Conservation (phyloP, 1,284 basidiomycete genomes). For the Wallemia hederae region DNA sequence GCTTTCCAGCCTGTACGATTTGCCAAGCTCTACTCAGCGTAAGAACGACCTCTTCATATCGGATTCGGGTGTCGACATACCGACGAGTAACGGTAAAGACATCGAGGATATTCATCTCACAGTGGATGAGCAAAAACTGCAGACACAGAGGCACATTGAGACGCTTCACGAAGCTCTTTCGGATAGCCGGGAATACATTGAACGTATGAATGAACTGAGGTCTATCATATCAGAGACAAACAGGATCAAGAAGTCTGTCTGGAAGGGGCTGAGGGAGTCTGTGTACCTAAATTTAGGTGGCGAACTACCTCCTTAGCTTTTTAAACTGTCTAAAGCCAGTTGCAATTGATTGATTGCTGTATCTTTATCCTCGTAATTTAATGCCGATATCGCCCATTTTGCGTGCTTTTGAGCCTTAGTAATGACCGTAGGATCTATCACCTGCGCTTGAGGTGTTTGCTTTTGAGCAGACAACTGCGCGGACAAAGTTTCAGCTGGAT, state of each 20-base stretch:
- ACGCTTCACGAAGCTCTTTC: not conserved
- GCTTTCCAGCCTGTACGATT: not conserved
- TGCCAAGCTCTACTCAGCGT: not conserved
- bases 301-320: not conserved
- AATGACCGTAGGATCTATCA: constrained; percentile 21
- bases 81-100: not conserved
- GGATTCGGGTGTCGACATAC: not conserved
- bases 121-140: not conserved
- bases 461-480: too few species aligned
- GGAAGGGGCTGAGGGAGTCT: not conserved
- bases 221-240: not conserved
- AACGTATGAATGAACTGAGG: not conserved
- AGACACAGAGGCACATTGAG: not conserved
- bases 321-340: not conserved
- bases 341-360: not conserved
- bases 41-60: not conserved
- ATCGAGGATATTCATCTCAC: not conserved
- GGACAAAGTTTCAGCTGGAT: too few species aligned
- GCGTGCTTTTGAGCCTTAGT: constrained; percentile 63
- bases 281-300: not conserved
- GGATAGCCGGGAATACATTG: not conserved
- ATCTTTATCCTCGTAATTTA: constrained; percentile 71
- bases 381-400: constrained; percentile 57
- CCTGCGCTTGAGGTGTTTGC: too few species aligned
- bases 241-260: not conserved